phyloP scores from a whole-genome alignment of 2,329 filamentous ascomycete species.

The Trichoderma guizhouense region DNA sequence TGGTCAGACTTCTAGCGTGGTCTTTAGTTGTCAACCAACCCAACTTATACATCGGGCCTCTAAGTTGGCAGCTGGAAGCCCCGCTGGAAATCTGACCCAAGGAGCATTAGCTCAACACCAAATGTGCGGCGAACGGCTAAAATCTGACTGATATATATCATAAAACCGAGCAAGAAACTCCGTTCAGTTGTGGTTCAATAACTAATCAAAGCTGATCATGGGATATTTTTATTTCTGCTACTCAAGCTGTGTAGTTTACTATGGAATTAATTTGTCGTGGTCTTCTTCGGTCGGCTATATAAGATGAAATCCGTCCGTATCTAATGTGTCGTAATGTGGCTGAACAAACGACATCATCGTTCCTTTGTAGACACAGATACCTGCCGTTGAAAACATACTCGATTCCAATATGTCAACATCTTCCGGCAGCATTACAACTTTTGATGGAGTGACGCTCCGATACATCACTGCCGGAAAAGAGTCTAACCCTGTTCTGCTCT shows the following conservation, averaged over 20 bases:
- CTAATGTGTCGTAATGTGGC: background rate
- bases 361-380: background rate
- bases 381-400: background rate
- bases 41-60: background rate
- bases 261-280: background rate
- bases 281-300: background rate
- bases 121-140: too few relatives aligned
- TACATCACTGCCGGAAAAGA: constrained; percentile 22
- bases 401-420: background rate
- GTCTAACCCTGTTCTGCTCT: constrained; percentile 28
- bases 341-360: background rate
- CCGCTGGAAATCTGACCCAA: background rate
- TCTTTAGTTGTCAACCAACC: background rate
- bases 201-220: background rate
- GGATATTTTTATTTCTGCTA: background rate
- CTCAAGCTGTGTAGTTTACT: background rate
- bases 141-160: background rate
- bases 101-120: too few relatives aligned
- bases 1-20: background rate
- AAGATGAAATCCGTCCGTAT: background rate
- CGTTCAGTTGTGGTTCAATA: background rate
- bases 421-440: constrained; percentile 11
- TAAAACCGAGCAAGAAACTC: background rate
- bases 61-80: background rate
- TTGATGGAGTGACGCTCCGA: constrained; percentile 18